Conservation (phyloP, 495 filamentous ascomycete genomes). For the Aspergillus steynii region DNA sequence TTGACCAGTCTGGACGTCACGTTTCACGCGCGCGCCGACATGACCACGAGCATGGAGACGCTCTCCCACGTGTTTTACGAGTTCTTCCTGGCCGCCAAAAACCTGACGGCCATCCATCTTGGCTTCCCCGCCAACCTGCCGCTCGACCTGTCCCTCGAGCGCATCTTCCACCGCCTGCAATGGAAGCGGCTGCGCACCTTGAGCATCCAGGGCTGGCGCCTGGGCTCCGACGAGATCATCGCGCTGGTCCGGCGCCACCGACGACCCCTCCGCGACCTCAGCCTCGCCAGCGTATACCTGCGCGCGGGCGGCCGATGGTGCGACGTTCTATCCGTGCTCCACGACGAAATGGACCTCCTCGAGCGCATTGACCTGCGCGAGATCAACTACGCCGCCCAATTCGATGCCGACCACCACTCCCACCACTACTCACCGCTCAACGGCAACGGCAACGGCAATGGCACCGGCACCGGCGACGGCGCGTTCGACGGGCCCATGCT, state of each 20-base stretch:
- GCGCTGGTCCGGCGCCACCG: conserved; percentile 56
- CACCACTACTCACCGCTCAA: conserved; percentile 14
- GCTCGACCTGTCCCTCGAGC: conserved; percentile 55
- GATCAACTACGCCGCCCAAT: conserved; percentile 60
- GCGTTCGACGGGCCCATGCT: neutral
- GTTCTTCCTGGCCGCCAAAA: conserved; percentile 58
- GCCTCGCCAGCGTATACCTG: conserved; percentile 58
- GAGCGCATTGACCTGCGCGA: conserved; percentile 61
- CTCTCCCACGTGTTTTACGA: conserved; percentile 56
- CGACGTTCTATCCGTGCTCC: conserved; percentile 57
- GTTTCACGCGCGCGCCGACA: conserved; percentile 57
- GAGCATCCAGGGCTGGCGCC: conserved; percentile 64
- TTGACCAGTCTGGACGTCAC: conserved; percentile 59
- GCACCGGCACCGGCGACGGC: neutral
- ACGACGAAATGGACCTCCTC: conserved; percentile 57
- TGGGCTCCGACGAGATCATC: conserved; percentile 61
- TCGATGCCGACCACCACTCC: conserved; percentile 40
- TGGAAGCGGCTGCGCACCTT: conserved; percentile 64
- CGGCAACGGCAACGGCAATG: conserved; percentile 4
- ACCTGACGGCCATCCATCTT: conserved; percentile 65
- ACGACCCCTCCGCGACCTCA: conserved; percentile 55
- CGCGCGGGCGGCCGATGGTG: conserved; percentile 60
- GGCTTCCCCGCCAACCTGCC: conserved; percentile 61
- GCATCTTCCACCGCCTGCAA: conserved; percentile 61
- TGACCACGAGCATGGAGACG: conserved; percentile 54